These are phyloP conservation scores for Eimeria necatrix DNA, from an alignment of 169 alveolate genomes.

Conservation along the genomic window DNA sequence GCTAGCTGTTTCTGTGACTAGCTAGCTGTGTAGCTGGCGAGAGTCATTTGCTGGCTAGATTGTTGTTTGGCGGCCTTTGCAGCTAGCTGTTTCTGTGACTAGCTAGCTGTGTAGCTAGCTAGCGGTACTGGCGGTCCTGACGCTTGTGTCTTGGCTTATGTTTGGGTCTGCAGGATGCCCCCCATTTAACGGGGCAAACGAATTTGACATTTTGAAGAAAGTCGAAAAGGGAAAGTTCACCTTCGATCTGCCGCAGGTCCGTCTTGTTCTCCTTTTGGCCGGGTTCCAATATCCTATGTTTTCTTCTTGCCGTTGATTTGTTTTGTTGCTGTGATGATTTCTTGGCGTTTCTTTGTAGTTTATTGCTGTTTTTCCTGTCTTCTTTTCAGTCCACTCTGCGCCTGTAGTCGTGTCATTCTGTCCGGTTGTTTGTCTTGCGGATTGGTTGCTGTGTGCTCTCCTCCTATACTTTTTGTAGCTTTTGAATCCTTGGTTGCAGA, in stretches of 20 bases:
- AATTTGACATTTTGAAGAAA: conserved; percentile 92
- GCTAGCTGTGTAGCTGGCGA: conserved; percentile 2
- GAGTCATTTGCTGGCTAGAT: background rate
- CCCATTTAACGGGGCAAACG: conserved; percentile 94
- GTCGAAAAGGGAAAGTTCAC: conserved; percentile 90
- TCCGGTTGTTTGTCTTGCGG: no score
- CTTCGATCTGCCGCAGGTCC: conserved; percentile 78
- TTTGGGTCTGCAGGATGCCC: conserved; percentile 89
- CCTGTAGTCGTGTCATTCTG: no score
- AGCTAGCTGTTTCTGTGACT: conserved; percentile 35
- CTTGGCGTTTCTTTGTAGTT: background rate
- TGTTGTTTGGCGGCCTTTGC: conserved; percentile 58
- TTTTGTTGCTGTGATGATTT: background rate
- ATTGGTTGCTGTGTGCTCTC: no score
- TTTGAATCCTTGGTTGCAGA: no score
- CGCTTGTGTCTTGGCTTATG: conserved; percentile 36
- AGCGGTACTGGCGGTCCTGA: background rate
- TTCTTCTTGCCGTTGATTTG: background rate
- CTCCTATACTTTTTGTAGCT: no score
- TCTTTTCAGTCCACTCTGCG: no score
- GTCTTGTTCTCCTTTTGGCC: background rate
- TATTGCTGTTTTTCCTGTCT: no score
- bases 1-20: conserved; percentile 45
- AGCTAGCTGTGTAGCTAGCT: conserved; percentile 20
- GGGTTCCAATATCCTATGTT: no score